Conservation (phyloP, 208 protist genomes). For the Spongospora subterranea region DNA sequence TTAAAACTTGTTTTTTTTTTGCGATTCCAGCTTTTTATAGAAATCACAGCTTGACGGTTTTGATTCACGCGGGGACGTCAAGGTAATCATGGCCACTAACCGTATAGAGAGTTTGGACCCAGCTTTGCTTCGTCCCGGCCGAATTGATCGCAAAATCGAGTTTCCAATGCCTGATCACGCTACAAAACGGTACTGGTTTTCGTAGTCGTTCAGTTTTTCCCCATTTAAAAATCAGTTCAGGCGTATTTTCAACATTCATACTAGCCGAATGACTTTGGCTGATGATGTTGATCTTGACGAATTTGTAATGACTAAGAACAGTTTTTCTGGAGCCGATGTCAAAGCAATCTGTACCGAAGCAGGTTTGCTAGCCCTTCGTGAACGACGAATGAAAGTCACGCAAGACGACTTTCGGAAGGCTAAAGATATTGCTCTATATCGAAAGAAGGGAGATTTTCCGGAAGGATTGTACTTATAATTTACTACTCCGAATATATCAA, state of each 20-base stretch:
- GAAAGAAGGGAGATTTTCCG: slow-evolving; percentile 96
- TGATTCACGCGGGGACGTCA: slow-evolving; percentile 98
- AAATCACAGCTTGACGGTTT: slow-evolving; percentile 95
- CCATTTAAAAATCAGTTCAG: background rate
- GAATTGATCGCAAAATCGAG: slow-evolving; percentile 99
- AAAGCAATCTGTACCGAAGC: slow-evolving; percentile 99
- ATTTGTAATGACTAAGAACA: slow-evolving; percentile 99
- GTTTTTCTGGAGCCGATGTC: slow-evolving; percentile 99
- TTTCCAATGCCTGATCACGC: slow-evolving; percentile 99
- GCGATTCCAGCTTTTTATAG: background rate
- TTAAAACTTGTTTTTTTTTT: slow-evolving; percentile 33
- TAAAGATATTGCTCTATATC: slow-evolving; percentile 99
- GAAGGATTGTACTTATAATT: slow-evolving; percentile 96
- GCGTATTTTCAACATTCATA: slow-evolving; percentile 99
- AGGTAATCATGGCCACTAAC: slow-evolving; percentile 99
- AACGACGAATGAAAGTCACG: slow-evolving; percentile 98
- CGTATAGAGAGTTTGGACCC: slow-evolving; percentile 99
- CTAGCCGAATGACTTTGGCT: slow-evolving; percentile 95
- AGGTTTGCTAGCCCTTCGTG: slow-evolving; percentile 97
- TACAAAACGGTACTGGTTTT: slow-evolving; percentile 86
- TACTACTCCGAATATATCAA: background rate
- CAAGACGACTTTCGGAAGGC: slow-evolving; percentile 98
- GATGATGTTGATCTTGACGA: slow-evolving; percentile 99
- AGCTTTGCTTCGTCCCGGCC: slow-evolving; percentile 98
- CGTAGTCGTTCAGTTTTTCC: slow-evolving; percentile 6